Evolutionary conservation across 108 stramenopile genomes (phyloP), one percentile per base, ranked within the genome.

Genomic region (Poteriospumella lacustris): DNA sequence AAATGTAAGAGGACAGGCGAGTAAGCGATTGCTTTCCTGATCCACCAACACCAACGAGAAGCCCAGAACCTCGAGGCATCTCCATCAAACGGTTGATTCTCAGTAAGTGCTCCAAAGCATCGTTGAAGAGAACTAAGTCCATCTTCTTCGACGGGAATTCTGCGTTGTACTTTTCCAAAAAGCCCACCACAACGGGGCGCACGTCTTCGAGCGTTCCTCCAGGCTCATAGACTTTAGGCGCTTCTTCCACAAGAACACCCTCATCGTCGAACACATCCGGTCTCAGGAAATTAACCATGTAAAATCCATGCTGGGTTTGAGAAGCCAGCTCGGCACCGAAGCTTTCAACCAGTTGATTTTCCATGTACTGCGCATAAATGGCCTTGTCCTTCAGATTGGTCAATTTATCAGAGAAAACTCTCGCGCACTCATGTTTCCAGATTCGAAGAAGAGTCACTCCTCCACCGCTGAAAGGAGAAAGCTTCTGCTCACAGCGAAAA

Each of bases 51-150:
- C 93, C 93, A 0, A 93, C 93, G 1, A 93, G 82, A 1, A 94
- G 79, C 1, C 89, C 93, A 36, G 90, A 91, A 0, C 93, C 92
- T 19, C 92, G 87, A 40, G 91, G 91, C 87, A 89, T 94, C 68
- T 91, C 91, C 34, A 94, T 89, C 42, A 93, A 78, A n/a, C 93
- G 82, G 62, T 83, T 91, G 43, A 94, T 88, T 58, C 92, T 80
- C 34, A 93, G 87, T 69, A 94, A 78, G 76, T 94, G 91, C 69
- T 90, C 89, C 38, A 94, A 81, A 2, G 93, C 93, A 76, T 94
- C 93, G 67, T 93, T 91, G 84, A 94, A 94, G 19, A 94, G 83
- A 3, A 94, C 93, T n/a, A 94, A 86, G 39, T 94, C 89, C 85
- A 94, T 91, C 76, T 84, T 79, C 80, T 88, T 89, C 1, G 92